Percentiles rank a stretch among this genome's conserved stretches.
These are phyloP conservation scores for Ustilago vetiveriae DNA, from an alignment of 1,284 basidiomycete species.

Conservation along the genomic window DNA sequence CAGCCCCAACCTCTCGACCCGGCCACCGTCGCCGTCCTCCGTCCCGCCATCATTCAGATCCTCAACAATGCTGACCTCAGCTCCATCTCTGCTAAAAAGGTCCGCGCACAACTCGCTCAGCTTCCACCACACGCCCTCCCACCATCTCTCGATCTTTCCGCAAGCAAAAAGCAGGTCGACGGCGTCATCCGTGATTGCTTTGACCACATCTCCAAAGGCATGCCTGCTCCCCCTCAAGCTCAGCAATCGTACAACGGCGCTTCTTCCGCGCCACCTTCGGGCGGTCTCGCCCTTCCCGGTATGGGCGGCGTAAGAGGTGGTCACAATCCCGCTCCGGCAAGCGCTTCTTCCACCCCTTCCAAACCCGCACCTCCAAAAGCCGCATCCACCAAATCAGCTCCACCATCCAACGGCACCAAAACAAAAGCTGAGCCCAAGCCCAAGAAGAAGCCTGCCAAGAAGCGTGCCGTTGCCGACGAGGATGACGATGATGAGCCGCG, in stretches of 20 bases:
- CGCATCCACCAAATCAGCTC: constrained; percentile 15
- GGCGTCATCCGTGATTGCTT: constrained; percentile 61
- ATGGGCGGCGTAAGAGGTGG: constrained; percentile 52
- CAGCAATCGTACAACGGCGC: constrained; percentile 23
- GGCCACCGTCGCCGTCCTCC: constrained; percentile 44
- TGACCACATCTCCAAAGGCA: constrained; percentile 51
- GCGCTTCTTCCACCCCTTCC: constrained; percentile 23
- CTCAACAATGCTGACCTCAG: constrained; percentile 60
- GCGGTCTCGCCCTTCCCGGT: constrained; percentile 55
- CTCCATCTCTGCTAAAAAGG: constrained; percentile 59
- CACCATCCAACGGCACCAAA: constrained; percentile 40
- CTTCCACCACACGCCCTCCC: constrained; percentile 51
- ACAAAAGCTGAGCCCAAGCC: constrained; percentile 46
- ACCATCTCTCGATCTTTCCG: constrained; percentile 47
- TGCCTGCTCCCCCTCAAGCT: constrained; percentile 43
- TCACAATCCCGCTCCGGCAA: constrained; percentile 24
- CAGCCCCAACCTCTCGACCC: constrained; percentile 38
- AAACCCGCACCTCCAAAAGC: constrained; percentile 30
- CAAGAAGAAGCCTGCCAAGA: constrained; percentile 60
- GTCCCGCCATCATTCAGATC: constrained; percentile 58
- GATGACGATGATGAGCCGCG: constrained; percentile 45
- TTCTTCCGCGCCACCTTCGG: constrained; percentile 33
- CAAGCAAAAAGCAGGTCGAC: constrained; percentile 60
- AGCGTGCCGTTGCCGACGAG: constrained; percentile 26
- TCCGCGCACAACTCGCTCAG: constrained; percentile 52